phyloP scores from a whole-genome alignment of 140 eudicot genomes.

The Anethum foeniculum region DNA sequence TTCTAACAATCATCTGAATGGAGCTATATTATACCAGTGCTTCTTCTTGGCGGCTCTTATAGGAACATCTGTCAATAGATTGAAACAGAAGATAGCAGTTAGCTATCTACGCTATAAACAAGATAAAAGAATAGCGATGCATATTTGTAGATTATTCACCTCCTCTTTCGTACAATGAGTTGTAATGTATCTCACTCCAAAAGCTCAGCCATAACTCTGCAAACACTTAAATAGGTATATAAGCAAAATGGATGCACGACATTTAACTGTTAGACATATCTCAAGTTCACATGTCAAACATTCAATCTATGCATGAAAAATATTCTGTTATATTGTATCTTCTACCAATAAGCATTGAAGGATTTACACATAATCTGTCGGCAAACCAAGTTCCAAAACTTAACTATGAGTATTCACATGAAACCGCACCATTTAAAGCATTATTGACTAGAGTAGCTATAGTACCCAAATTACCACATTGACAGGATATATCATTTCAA shows the following conservation, averaged over 20 bases:
- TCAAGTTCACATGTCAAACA: not conserved
- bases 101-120: not conserved
- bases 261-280: not conserved
- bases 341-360: not conserved
- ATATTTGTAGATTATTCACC: constrained; percentile 17
- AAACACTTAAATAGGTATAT: not conserved
- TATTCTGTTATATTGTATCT: not conserved
- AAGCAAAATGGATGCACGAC: not conserved
- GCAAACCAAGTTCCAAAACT: not conserved
- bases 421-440: not conserved
- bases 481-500: not conserved
- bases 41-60: constrained; percentile 32
- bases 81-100: not conserved
- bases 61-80: constrained; percentile 33
- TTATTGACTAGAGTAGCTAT: not conserved
- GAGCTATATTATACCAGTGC: constrained; percentile 9
- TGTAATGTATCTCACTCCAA: constrained; percentile 59
- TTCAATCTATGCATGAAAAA: not conserved
- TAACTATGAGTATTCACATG: not conserved
- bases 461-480: not conserved
- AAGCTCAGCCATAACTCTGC: constrained; percentile 56
- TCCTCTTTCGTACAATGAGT: constrained; percentile 43
- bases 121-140: not conserved
- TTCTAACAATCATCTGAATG: constrained; percentile 6
- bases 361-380: not conserved